Conservation (phyloP, 1,284 basidiomycete species). For the Cutaneotrichosporon daszewskae region DNA sequence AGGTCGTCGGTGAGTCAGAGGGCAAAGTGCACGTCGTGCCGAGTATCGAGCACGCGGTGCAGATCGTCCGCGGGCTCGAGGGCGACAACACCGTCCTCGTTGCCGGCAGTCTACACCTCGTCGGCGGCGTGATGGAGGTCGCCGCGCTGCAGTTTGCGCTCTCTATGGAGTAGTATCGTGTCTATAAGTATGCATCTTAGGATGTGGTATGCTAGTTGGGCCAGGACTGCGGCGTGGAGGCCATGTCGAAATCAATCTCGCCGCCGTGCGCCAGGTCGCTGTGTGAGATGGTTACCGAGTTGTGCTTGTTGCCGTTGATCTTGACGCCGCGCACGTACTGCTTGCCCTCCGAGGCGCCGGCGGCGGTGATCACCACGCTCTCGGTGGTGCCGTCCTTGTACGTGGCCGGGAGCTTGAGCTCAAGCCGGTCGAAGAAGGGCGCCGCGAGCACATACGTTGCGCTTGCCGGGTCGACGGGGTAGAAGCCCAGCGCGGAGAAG, state of each 20-base stretch:
- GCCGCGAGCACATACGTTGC: constrained; percentile 71
- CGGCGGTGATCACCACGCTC: constrained; percentile 49
- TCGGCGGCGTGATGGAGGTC: constrained; percentile 90
- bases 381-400: neutral
- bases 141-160: constrained; percentile 61
- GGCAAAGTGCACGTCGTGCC: constrained; percentile 67
- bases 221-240: constrained; percentile 51
- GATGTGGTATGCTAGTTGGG: constrained; percentile 4
- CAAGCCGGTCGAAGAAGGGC: constrained; percentile 85
- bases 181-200: too few species aligned
- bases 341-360: constrained; percentile 53
- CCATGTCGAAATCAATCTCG: constrained; percentile 62
- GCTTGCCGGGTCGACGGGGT: constrained; percentile 75
- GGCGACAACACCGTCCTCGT: constrained; percentile 61
- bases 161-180: constrained; percentile 26
- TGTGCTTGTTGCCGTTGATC: constrained; percentile 53
- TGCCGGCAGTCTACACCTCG: constrained; percentile 86
- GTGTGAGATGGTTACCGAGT: constrained; percentile 56
- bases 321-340: constrained; percentile 58
- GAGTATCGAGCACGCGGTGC: constrained; percentile 82
- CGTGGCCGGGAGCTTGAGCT: constrained; percentile 58
- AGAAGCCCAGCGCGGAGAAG: constrained; percentile 74
- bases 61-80: constrained; percentile 51
- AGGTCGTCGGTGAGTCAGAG: constrained; percentile 60
- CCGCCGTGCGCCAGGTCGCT: constrained; percentile 55